Conservation (phyloP, 2,329 filamentous ascomycete genomes). For the Zymoseptoria ardabiliae region DNA sequence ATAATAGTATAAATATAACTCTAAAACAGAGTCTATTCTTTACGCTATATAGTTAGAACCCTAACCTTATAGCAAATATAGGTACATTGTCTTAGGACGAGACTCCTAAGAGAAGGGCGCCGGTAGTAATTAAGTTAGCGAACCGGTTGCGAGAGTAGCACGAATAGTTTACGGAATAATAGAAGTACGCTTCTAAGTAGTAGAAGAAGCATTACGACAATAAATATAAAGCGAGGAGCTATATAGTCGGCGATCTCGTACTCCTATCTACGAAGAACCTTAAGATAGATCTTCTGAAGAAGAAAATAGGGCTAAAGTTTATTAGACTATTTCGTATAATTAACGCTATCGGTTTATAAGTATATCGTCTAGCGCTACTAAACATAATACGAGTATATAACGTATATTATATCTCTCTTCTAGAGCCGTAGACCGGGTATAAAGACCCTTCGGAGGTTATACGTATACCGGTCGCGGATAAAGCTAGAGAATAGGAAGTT, state of each 20-base stretch:
- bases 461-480: background rate
- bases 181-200: background rate
- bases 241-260: conserved; percentile 1
- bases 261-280: conserved; percentile 2
- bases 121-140: background rate
- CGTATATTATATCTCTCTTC: background rate
- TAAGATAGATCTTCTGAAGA: background rate
- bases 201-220: conserved; percentile 5
- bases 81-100: conserved; percentile 1
- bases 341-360: background rate
- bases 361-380: background rate
- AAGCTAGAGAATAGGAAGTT: background rate
- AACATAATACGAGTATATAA: background rate
- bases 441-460: background rate
- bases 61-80: conserved; percentile 4
- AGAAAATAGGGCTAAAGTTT: conserved; percentile 1
- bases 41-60: background rate
- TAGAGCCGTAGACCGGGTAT: background rate
- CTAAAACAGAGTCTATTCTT: background rate
- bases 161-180: conserved; percentile 1
- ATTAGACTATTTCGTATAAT: background rate
- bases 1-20: background rate
- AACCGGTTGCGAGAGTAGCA: background rate
- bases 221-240: conserved; percentile 1
- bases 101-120: conserved; percentile 2